Evolutionary conservation across 139 green algal genomes (phyloP), one percentile per base, ranked within the genome.

Genomic region (Mesotaenium endlicherianum): DNA sequence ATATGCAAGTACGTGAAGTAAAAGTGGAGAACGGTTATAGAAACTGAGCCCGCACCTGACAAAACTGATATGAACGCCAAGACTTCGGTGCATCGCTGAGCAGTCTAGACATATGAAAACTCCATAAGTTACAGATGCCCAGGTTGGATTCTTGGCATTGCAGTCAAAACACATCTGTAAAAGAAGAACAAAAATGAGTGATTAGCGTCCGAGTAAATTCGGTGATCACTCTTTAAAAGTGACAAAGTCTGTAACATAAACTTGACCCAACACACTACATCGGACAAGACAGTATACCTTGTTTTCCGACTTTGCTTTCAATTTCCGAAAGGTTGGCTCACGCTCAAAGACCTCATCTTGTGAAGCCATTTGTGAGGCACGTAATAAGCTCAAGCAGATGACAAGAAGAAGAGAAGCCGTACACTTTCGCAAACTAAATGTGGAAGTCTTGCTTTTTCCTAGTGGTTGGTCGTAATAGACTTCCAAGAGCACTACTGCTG

Each of bases 81-180:
- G 87, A 60, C 87, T 93, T 1, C 96, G 89, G 86, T 99, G 96
- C 31, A 97, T 90, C 30, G 96, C 95, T 0, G 94, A 93, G 86
- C 96, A 99, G 36, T 94, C 93, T 0, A 99, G 88, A 88, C 96
- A 99, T 47, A 99, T 95, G 89, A 97, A 98, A 1, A 98, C 93
- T 44, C 95, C 96, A 88, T 98, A 98, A 0, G 94, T 94, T 1
- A 98, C 93, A 0, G 91, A 95, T 0, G 94, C 92, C 96, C 96
- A 99, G 5, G 94, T 98, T 0, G 96, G 96, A 74, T 98, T 99
- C 78, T 96, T 97, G 4, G 91, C 91, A 3, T 94, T 93, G 86
- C 96, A 99, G 77, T 99, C 96, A 75, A 98, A 98, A 90, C 96
- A 99, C 86, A 91, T 91, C 86, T 87, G 82, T 16, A 75, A n/a